Evolutionary conservation across 352 stramenopile genomes (phyloP), one percentile per base, ranked within the genome.

Genomic region (Plasmopara viticola): DNA sequence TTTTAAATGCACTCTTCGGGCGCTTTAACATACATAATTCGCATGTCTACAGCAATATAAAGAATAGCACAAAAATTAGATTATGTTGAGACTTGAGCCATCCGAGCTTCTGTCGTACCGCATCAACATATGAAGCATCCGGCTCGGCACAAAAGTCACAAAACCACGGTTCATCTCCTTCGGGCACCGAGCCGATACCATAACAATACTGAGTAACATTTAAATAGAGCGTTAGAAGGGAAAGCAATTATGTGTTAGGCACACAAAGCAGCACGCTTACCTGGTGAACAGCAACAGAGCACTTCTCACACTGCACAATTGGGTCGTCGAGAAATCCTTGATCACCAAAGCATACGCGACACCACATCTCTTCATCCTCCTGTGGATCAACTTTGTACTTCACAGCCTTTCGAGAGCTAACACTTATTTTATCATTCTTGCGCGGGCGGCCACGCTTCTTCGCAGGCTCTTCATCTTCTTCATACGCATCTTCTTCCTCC

Each of bases 301-400:
- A 95, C 53, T 82, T 85, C 57, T 95, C 84, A 46, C 84, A 95
- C 53, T 94, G 80, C 6, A 95, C 84, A 33, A 95, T 95, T 28
- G 82, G 83, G 46, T 95, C 84, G 54, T 94, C 83, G 50, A 87
- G 67, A 51, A 85, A 95, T 9, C 82, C 83, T 59, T 92, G 78
- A 60, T 94, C 84, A 40, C 83, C 90, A 49, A 90, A 93, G 62
- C 84, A 95, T 38, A 95, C 84, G 8, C 84, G 83, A 52, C 84
- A 95, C 78, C 84, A 93, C 78, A 95, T 93, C 52, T 95, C 84
- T 56, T 81, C 65, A 41, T 91, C 83, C 13, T 81, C 67, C 48
- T 87, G 72, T 0, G 80, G 75, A 40, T 87, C 74, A 52, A 87
- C 44, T 6, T 62, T 60, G 0, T 39, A 50, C 45, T 70, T 72